A percentile compares a stretch with the other conserved stretches of the same genome.
These are phyloP conservation scores for Hyaloscypha hepaticicola DNA, from an alignment of 495 filamentous ascomycete genomes.

Conservation along the genomic window DNA sequence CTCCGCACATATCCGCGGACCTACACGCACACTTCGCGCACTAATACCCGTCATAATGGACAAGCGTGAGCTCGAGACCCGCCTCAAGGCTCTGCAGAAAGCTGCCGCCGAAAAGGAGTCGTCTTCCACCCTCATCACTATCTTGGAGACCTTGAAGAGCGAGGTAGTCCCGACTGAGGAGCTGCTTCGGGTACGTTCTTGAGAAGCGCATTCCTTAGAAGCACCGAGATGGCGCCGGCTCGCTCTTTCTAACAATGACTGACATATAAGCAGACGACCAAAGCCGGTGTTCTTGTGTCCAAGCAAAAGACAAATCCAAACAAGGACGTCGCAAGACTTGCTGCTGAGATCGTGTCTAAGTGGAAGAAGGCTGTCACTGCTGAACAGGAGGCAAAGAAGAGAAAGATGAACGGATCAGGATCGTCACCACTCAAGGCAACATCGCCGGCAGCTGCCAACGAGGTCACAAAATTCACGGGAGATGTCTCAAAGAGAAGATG, in stretches of 20 bases:
- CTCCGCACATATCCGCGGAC: background rate
- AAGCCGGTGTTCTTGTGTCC: conserved; percentile 85
- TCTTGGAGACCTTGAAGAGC: conserved; percentile 75
- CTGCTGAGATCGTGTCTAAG: conserved; percentile 77
- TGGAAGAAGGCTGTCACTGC: conserved; percentile 80
- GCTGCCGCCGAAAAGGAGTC: conserved; percentile 68
- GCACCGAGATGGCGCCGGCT: background rate
- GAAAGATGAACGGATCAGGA: conserved; percentile 40
- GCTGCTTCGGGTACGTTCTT: conserved; percentile 62
- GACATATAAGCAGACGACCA: conserved; percentile 62
- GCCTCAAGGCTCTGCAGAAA: conserved; percentile 73
- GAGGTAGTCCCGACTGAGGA: conserved; percentile 84
- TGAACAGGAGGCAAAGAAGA: conserved; percentile 53
- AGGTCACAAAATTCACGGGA: conserved; percentile 62
- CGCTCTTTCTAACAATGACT: background rate
- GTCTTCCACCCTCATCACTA: conserved; percentile 57
- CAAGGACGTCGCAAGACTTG: conserved; percentile 70
- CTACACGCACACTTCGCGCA: background rate
- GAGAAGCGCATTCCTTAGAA: conserved; percentile 12
- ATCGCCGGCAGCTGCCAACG: conserved; percentile 41
- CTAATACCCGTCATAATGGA: conserved; percentile 58
- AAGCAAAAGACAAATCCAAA: conserved; percentile 73
- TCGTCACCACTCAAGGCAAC: conserved; percentile 38
- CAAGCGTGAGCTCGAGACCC: conserved; percentile 70
- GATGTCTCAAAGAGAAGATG: conserved; percentile 74